Evolutionary conservation across 78 protist genomes (phyloP), one percentile per base, ranked within the genome.

Genomic region (Bigelowiella natans): DNA sequence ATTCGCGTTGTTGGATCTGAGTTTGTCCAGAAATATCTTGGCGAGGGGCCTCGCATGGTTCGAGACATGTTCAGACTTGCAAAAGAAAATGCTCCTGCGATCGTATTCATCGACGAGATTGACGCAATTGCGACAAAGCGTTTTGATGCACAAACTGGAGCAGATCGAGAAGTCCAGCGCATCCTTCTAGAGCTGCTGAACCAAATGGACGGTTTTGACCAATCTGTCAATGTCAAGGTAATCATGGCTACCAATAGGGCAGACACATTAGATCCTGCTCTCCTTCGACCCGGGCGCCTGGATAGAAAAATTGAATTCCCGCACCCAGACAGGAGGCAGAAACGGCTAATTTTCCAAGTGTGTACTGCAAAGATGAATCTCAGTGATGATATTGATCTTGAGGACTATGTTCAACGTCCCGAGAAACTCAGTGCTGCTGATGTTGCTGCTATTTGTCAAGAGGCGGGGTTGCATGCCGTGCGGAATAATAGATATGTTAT

Each of bases 391-490:
- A 98, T 99, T 38, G 99, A 99, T 92, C 95, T 99, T n/a, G 99
- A 99, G 91, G 98, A 97, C 83, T 99, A 88, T 37, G 85, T 83
- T 0, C 88, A 97, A 1, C 93, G 99, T 37, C 98, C 99, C 0
- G 99, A 98, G 91, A 96, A 97, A 93, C 85, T 98, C 18, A 83
- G 94, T 36, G 98, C 96, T 36, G 99, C 99, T 3, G 99, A 98
- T 30, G 98, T 99, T 90, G 89, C 94, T 30, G 95, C 99, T 51
- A 97, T 99, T 82, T 96, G 98, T 91, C 99, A 96, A 85, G 99
- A 99, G 94, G 99, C 99, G 0, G 99, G 99, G 88, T 96, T 98
- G 98, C 99, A 96, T 34, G 99, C 99, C 0, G 99, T 99, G n/a
- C 96, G 99, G 82, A 94, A 94, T 92, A 98, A 98, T 91, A 86